A percentile compares a stretch with the other conserved stretches of the same genome.
These are phyloP conservation scores for Cutaneotrichosporon curvatum DNA, from an alignment of 1,284 basidiomycete genomes.

Conservation along the genomic window DNA sequence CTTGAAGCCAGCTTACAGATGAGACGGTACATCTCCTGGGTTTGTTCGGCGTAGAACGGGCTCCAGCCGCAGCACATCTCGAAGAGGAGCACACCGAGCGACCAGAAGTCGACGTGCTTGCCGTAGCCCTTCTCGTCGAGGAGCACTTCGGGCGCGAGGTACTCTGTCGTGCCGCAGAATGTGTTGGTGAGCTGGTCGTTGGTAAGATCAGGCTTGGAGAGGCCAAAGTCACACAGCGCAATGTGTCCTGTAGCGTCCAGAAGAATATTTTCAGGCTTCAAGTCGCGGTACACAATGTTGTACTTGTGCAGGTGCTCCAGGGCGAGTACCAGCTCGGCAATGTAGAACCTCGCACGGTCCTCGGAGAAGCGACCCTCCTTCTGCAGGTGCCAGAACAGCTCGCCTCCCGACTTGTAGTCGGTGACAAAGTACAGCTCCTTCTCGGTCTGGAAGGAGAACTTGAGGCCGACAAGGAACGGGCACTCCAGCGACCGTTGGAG, in stretches of 20 bases:
- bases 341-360: constrained; percentile 88
- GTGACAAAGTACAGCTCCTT: constrained; percentile 94
- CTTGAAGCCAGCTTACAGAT: constrained; percentile 88
- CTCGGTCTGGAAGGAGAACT: constrained; percentile 97
- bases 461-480: constrained; percentile 96
- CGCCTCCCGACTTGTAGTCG: constrained; percentile 98
- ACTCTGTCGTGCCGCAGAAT: constrained; percentile 94
- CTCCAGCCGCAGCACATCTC: constrained; percentile 99
- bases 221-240: constrained; percentile 91
- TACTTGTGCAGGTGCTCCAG: constrained; percentile 95
- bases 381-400: constrained; percentile 97
- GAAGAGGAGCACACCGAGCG: constrained; percentile 80
- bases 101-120: constrained; percentile 99
- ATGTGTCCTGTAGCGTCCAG: constrained; percentile 95
- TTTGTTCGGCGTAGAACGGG: constrained; percentile 99
- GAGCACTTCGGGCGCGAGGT: constrained; percentile 97
- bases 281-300: constrained; percentile 91
- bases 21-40: constrained; percentile 98
- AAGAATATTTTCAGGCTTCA: constrained; percentile 96
- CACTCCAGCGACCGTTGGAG: constrained; percentile 88
- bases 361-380: constrained; percentile 88
- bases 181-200: constrained; percentile 94
- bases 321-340: constrained; percentile 87
- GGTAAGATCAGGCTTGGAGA: constrained; percentile 91
- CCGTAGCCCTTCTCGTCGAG: constrained; percentile 97